phyloP scores from a whole-genome alignment of 2,329 filamentous ascomycete genomes.

The Monosporascus sp. region DNA sequence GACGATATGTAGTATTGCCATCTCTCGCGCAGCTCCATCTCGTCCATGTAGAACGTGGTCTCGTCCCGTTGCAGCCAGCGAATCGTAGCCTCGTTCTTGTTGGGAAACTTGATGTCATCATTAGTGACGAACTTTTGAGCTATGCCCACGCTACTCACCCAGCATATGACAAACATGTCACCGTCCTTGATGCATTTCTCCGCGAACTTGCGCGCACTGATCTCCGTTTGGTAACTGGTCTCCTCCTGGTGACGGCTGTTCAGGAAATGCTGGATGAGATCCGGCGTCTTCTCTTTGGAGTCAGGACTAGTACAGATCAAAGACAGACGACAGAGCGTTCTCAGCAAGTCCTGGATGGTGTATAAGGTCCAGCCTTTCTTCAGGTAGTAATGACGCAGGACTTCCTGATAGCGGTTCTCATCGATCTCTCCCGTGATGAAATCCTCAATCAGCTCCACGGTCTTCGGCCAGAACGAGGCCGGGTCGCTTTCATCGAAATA shows the following conservation, averaged over 20 bases:
- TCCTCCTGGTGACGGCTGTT: slow-evolving; percentile 74
- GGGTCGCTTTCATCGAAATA: slow-evolving; percentile 66
- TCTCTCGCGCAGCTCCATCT: slow-evolving; percentile 73
- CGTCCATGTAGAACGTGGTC: slow-evolving; percentile 79
- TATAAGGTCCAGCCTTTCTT: slow-evolving; percentile 90
- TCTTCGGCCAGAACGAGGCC: slow-evolving; percentile 77
- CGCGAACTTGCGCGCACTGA: slow-evolving; percentile 83
- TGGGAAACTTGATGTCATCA: slow-evolving; percentile 52
- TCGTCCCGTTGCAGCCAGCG: slow-evolving; percentile 65
- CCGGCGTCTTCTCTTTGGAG: slow-evolving; percentile 85
- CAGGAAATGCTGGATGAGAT: slow-evolving; percentile 84
- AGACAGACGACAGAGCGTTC: slow-evolving; percentile 73
- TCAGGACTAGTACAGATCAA: slow-evolving; percentile 80
- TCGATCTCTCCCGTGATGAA: slow-evolving; percentile 80
- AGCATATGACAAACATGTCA: slow-evolving; percentile 84
- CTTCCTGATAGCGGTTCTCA: slow-evolving; percentile 78
- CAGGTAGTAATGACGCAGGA: slow-evolving; percentile 85
- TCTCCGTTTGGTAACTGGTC: slow-evolving; percentile 85
- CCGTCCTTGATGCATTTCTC: slow-evolving; percentile 91
- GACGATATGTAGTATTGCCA: slow-evolving; percentile 98
- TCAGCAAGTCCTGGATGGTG: slow-evolving; percentile 83
- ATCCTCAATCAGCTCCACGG: slow-evolving; percentile 79
- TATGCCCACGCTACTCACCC: slow-evolving; percentile 56
- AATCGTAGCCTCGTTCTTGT: slow-evolving; percentile 61
- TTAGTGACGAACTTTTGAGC: slow-evolving; percentile 24